Evolutionary conservation across 257 asterid species (phyloP).

Genomic region (Primulina tabacum): DNA sequence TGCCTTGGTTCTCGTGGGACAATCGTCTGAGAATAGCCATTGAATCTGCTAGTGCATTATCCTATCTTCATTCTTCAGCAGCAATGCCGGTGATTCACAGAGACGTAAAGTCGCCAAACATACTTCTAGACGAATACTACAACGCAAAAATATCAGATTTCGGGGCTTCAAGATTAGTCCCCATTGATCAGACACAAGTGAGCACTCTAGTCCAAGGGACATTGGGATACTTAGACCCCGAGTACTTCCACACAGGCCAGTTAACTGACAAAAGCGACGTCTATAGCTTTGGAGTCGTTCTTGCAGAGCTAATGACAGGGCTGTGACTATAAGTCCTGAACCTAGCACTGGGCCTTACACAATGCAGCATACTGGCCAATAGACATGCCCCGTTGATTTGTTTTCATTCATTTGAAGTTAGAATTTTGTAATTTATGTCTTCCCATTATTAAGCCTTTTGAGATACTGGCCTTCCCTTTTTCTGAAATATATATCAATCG

Average conservation of each 20-base stretch:
- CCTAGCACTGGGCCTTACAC: constrained; percentile 20
- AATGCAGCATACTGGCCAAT: constrained; percentile 17
- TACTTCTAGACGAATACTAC: constrained; percentile 38
- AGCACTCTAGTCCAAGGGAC: constrained; percentile 62
- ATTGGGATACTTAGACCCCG: constrained; percentile 56
- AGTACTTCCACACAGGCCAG: constrained; percentile 50
- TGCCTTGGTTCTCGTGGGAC: constrained; percentile 55
- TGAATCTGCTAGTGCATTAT: constrained; percentile 47
- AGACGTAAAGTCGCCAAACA: constrained; percentile 60
- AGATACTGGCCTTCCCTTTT: no score
- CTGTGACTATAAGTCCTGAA: constrained; percentile 26
- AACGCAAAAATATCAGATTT: constrained; percentile 53
- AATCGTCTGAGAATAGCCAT: constrained; percentile 42
- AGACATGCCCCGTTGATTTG: constrained; percentile 28
- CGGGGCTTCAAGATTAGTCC: constrained; percentile 56
- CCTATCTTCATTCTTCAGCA: constrained; percentile 65
- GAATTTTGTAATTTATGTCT: not conserved
- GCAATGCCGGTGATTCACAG: constrained; percentile 49
- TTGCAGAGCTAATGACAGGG: constrained; percentile 57
- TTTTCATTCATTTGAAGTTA: no score
- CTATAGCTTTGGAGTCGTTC: constrained; percentile 57
- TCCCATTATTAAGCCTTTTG: no score
- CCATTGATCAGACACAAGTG: constrained; percentile 46
- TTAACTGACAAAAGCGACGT: constrained; percentile 59
- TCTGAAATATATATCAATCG: no score